Evolutionary conservation across 805 yeast species (phyloP).

Genomic region (Saturnispora ahearnii): DNA sequence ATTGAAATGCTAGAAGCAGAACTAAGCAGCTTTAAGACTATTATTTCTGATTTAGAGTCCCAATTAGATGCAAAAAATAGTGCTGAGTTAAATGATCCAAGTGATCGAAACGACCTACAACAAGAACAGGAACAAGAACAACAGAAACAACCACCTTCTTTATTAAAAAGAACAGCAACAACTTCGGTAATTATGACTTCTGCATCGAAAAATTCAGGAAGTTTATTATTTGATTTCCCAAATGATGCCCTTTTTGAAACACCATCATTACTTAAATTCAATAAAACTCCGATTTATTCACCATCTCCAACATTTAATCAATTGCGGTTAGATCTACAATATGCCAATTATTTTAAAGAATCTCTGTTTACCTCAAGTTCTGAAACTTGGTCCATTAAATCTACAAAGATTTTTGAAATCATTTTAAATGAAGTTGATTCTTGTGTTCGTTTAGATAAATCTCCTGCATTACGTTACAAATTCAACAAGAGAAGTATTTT

Average conservation of each 20-base stretch:
- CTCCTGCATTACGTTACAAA: slow-evolving; percentile 49
- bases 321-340: slow-evolving; percentile 35
- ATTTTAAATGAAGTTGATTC: slow-evolving; percentile 76
- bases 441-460: slow-evolving; percentile 50
- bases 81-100: neutral
- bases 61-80: neutral
- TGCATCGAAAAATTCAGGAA: neutral
- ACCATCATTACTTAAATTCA: slow-evolving; percentile 16
- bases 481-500: slow-evolving; percentile 51
- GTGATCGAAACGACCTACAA: neutral
- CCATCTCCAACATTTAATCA: slow-evolving; percentile 27
- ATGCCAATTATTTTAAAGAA: slow-evolving; percentile 37
- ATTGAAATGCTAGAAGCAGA: slow-evolving; percentile 60
- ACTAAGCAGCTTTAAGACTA: slow-evolving; percentile 52
- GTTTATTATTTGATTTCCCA: neutral
- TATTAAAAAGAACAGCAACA: slow-evolving; percentile 5
- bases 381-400: slow-evolving; percentile 30
- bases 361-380: slow-evolving; percentile 23
- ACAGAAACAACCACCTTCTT: neutral
- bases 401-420: slow-evolving; percentile 51
- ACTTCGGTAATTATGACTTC: slow-evolving; percentile 7
- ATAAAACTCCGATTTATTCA: slow-evolving; percentile 14
- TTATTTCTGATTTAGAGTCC: slow-evolving; percentile 35
- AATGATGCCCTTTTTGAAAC: slow-evolving; percentile 15
- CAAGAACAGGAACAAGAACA: too few species aligned